Conservation (phyloP, 2,329 filamentous ascomycete species). For the Talaromyces sp. region DNA sequence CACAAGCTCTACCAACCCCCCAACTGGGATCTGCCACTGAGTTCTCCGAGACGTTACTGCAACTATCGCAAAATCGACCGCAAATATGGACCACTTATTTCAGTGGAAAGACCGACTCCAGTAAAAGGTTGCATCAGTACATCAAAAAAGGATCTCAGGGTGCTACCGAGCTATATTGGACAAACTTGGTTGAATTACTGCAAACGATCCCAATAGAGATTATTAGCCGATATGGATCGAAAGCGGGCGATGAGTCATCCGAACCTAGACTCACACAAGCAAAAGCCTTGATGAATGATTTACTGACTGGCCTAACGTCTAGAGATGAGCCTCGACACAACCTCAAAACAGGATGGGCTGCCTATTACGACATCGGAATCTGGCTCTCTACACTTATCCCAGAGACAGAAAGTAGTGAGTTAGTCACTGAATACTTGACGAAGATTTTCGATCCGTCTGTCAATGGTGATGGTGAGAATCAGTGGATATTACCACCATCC, state of each 20-base stretch:
- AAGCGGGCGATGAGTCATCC: slow-evolving; percentile 23
- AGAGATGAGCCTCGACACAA: slow-evolving; percentile 73
- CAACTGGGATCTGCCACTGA: slow-evolving; percentile 73
- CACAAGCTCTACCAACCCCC: slow-evolving; percentile 67
- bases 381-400: slow-evolving; percentile 52
- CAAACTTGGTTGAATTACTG: slow-evolving; percentile 61
- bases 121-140: slow-evolving; percentile 64
- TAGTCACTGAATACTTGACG: slow-evolving; percentile 49
- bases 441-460: slow-evolving; percentile 56
- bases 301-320: slow-evolving; percentile 67
- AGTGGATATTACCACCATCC: slow-evolving; percentile 32
- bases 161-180: slow-evolving; percentile 71
- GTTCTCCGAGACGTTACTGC: slow-evolving; percentile 63
- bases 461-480: slow-evolving; percentile 32
- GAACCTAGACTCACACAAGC: slow-evolving; percentile 48
- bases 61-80: slow-evolving; percentile 63
- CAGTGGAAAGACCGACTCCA: slow-evolving; percentile 54
- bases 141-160: slow-evolving; percentile 80
- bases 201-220: slow-evolving; percentile 53
- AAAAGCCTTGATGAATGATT: slow-evolving; percentile 60
- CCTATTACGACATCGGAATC: slow-evolving; percentile 65
- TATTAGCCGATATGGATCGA: slow-evolving; percentile 27
- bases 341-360: slow-evolving; percentile 66
- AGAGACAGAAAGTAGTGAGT: slow-evolving; percentile 37
- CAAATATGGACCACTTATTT: slow-evolving; percentile 70